phyloP scores from a whole-genome alignment of 2,329 filamentous ascomycete species.

The Didymella sp. region DNA sequence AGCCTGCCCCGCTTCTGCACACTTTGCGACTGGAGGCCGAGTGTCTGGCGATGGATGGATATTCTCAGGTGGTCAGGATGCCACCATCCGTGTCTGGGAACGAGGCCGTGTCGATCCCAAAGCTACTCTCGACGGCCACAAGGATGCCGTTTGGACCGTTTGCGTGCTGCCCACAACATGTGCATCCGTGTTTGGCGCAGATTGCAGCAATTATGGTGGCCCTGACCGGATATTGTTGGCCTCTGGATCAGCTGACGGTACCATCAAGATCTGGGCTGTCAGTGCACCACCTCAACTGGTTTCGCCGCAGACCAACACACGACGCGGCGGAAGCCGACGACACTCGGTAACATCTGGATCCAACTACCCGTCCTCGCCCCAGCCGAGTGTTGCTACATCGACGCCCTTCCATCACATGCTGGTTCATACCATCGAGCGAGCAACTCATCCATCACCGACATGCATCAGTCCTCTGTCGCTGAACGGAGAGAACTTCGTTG shows the following conservation, averaged over 20 bases:
- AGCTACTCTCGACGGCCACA: constrained; percentile 91
- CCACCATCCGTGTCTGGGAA: constrained; percentile 94
- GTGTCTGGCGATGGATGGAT: constrained; percentile 96
- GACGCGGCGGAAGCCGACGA: constrained; percentile 78
- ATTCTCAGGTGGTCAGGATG: constrained; percentile 95
- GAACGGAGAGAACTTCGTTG: constrained; percentile 87
- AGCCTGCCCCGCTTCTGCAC: constrained; percentile 84
- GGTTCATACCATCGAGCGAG: constrained; percentile 81
- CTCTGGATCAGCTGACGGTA: constrained; percentile 89
- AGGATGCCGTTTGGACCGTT: constrained; percentile 93
- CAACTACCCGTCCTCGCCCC: constrained; percentile 87
- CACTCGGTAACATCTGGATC: constrained; percentile 96
- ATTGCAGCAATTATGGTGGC: constrained; percentile 74
- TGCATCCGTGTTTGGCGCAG: constrained; percentile 77
- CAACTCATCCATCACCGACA: constrained; percentile 78
- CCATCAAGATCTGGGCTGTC: constrained; percentile 91
- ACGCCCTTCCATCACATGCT: constrained; percentile 89
- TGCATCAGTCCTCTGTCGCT: constrained; percentile 89
- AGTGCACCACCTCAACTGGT: constrained; percentile 86
- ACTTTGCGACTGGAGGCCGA: constrained; percentile 86
- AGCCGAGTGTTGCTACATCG: constrained; percentile 83
- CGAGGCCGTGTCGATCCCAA: constrained; percentile 93
- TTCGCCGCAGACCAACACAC: constrained; percentile 76
- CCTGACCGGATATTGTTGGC: constrained; percentile 88
- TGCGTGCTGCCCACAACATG: constrained; percentile 88